Evolutionary conservation across 1,284 basidiomycete genomes (phyloP).

Genomic region (Hymenochaete sp.): DNA sequence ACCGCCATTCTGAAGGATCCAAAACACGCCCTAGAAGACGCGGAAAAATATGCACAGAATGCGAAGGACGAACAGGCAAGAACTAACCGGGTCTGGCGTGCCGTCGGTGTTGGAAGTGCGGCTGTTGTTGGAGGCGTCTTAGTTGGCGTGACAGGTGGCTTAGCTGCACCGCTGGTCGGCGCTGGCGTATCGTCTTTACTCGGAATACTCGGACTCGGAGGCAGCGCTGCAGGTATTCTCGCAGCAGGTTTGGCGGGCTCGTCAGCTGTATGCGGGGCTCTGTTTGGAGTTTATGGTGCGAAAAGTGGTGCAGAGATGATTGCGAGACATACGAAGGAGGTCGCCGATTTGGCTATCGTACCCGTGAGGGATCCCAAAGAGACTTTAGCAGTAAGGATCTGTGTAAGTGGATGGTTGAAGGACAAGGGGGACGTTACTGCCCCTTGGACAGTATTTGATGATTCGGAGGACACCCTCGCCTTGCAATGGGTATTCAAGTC

Average conservation of each 20-base stretch:
- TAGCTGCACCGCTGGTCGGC: constrained; percentile 52
- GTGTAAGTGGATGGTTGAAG: constrained; percentile 49
- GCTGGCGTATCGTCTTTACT: constrained; percentile 42
- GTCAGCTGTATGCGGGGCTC: constrained; percentile 45
- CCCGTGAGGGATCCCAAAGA: constrained; percentile 36
- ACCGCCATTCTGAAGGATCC: constrained; percentile 44
- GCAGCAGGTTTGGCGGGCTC: constrained; percentile 49
- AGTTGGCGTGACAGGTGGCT: constrained; percentile 46
- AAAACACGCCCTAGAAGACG: constrained; percentile 36
- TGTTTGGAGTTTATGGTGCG: constrained; percentile 53
- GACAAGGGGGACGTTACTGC: constrained; percentile 37
- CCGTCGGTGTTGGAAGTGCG: constrained; percentile 42
- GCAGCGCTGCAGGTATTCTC: constrained; percentile 43
- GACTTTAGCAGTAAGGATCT: constrained; percentile 44
- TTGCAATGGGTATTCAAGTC: constrained; percentile 41
- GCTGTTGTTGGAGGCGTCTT: constrained; percentile 49
- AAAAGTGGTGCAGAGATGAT: constrained; percentile 41
- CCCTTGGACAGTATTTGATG: constrained; percentile 46
- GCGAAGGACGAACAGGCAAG: constrained; percentile 23
- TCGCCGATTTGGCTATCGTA: constrained; percentile 44
- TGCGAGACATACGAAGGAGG: constrained; percentile 41
- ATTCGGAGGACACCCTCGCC: constrained; percentile 41
- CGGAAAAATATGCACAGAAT: constrained; percentile 35
- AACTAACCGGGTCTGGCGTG: constrained; percentile 37
- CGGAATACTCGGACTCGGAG: constrained; percentile 45